Conservation (phyloP, 768 basidiomycete genomes). For the Candolleomyces eurysporus region DNA sequence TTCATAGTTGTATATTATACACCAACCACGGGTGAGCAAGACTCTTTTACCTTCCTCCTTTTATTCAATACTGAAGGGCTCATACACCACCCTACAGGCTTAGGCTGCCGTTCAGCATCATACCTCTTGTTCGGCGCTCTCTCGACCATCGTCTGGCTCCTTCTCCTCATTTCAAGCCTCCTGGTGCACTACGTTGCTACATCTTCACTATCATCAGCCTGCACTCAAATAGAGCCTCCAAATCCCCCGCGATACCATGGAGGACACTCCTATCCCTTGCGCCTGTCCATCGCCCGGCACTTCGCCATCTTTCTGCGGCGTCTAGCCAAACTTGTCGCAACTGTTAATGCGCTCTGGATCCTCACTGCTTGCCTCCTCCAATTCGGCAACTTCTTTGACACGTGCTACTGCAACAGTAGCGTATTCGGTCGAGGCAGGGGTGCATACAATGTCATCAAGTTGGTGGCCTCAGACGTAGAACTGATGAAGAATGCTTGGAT, state of each 20-base stretch:
- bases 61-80: no score
- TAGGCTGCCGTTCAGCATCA: constrained; percentile 31
- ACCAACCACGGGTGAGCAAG: constrained; percentile 19
- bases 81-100: constrained; percentile 15
- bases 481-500: no score
- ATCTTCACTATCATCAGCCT: no score
- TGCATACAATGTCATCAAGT: not conserved
- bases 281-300: constrained; percentile 10
- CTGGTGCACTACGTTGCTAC: constrained; percentile 20
- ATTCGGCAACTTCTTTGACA: constrained; percentile 29
- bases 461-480: not conserved
- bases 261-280: not conserved
- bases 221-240: no score
- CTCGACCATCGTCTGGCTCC: constrained; percentile 31
- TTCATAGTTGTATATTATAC: constrained; percentile 19
- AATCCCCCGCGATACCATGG: not conserved
- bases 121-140: constrained; percentile 28
- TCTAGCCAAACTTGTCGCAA: constrained; percentile 26
- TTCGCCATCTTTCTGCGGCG: constrained; percentile 27
- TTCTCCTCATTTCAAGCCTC: constrained; percentile 27
- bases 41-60: not conserved
- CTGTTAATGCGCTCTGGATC: constrained; percentile 30
- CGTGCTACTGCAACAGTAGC: constrained; percentile 29
- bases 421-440: no score
- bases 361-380: constrained; percentile 28